These are phyloP conservation scores for Ophiocordyceps sinensis DNA, from an alignment of 2,329 filamentous ascomycete species.

Conservation along the genomic window DNA sequence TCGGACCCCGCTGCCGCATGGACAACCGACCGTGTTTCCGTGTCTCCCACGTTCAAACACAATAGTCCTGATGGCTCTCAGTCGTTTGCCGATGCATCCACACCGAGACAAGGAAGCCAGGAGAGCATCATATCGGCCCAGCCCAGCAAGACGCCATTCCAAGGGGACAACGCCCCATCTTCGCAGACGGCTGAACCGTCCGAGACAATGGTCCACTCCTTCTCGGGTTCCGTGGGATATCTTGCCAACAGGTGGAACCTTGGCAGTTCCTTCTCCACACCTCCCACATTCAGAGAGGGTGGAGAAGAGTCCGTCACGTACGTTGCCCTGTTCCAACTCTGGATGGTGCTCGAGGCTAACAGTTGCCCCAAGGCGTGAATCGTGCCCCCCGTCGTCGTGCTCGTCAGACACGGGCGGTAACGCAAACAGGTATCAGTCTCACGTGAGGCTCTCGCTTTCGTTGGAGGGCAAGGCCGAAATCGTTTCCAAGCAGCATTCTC, in stretches of 20 bases:
- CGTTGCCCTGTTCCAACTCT: constrained; percentile 4
- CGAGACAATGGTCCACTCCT: constrained; percentile 21
- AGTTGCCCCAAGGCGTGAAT: constrained; percentile 23
- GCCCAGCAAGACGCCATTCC: constrained; percentile 9
- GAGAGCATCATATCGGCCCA: constrained; percentile 1
- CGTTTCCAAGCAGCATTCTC: constrained; percentile 54
- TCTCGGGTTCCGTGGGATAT: constrained; percentile 32
- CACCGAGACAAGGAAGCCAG: constrained; percentile 8
- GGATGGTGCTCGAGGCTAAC: neutral
- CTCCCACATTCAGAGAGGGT: constrained; percentile 23
- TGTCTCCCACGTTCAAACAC: constrained; percentile 8
- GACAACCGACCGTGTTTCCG: constrained; percentile 8
- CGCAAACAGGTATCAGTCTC: constrained; percentile 25
- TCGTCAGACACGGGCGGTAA: constrained; percentile 26
- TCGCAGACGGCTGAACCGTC: constrained; percentile 14
- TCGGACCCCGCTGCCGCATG: constrained; percentile 14
- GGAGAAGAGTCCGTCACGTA: constrained; percentile 33
- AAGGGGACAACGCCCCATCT: constrained; percentile 11
- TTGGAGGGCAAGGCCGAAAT: constrained; percentile 86
- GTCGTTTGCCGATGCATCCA: constrained; percentile 11
- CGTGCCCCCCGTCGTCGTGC: constrained; percentile 27
- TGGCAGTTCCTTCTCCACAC: constrained; percentile 35
- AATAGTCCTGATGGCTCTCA: constrained; percentile 3
- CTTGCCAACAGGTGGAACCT: constrained; percentile 43
- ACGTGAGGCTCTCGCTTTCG: constrained; percentile 67